Evolutionary conservation across 805 yeast genomes (phyloP), one percentile per base, ranked within the genome.

Genomic region (Crinitomyces ghanaensis): DNA sequence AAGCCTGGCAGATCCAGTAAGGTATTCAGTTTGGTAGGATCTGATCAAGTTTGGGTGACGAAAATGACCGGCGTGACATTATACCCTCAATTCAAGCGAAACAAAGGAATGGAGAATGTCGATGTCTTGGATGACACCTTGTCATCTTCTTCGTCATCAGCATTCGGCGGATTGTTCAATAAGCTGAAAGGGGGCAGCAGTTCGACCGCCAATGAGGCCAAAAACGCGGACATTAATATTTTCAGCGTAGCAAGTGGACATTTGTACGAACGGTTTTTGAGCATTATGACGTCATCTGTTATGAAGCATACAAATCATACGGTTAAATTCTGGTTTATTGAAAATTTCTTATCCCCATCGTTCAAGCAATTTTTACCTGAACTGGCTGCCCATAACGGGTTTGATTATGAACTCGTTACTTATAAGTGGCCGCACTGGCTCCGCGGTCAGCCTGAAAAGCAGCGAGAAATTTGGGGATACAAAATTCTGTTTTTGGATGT

Each of bases 351-450:
- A 64, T 77, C 93, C 16, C 76, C 85, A 25, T 59, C 71, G 3
- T 74, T 86, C 48, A 74, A 70, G 49, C 49, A 58, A 19, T 67
- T 72, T 31, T 49, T 83, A n/a, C 80, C 83, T 0, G 42, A 48
- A 11, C 48, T 83, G 35, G 76, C 93, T 0, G 53, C 59, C 12
- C 50, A 67, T 34, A 71, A 69, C 48, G 72, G 73, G 1, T 79
- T 82, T 48, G 68, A 77, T 31, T 81, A 76, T 48, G 88, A 84
- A 46, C 56, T 84, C 28, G 63, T 91, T n/a, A 72, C 79, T 1
- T 88, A 81, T 54, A 77, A 79, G 41, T 88, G 98, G 98, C 98
- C 98, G 9, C 54, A 63, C 6, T 88, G 96, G 94, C 61, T 88
- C 14, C 67, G 86, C 31, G 66, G 67, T 2, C 97, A 88, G 56